phyloP scores from a whole-genome alignment of 805 yeast genomes.

The Cyberlindnera maclurae region DNA sequence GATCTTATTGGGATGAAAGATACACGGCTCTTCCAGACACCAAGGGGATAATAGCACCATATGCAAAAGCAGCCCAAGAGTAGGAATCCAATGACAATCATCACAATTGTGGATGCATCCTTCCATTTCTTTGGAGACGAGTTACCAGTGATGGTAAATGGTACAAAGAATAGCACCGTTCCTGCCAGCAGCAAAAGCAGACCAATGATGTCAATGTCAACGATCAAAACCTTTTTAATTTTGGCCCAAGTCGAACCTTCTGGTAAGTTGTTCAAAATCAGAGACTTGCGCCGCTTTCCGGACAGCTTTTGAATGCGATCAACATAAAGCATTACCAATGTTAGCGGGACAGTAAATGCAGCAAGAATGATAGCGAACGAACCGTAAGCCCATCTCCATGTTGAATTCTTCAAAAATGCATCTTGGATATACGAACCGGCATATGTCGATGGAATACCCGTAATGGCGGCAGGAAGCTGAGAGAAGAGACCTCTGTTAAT shows the following conservation, averaged over 20 bases:
- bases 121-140: constrained; percentile 19
- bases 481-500: constrained; percentile 32
- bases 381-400: constrained; percentile 48
- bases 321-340: constrained; percentile 19
- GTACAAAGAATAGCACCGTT: constrained; percentile 22
- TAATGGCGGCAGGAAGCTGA: constrained; percentile 28
- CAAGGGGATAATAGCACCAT: constrained; percentile 19
- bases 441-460: constrained; percentile 24
- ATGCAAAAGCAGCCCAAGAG: constrained; percentile 11
- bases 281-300: constrained; percentile 9
- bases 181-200: constrained; percentile 18
- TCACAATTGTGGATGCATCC: constrained; percentile 18
- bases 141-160: constrained; percentile 25
- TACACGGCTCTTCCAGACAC: neutral
- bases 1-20: constrained; percentile 24
- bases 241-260: constrained; percentile 12
- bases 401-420: constrained; percentile 25
- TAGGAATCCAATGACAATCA: constrained; percentile 24
- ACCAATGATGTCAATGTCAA: constrained; percentile 23
- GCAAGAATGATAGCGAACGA: constrained; percentile 34
- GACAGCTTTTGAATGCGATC: constrained; percentile 15
- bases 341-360: constrained; percentile 18
- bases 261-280: constrained; percentile 13
- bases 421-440: constrained; percentile 25
- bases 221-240: constrained; percentile 8